Percentiles rank a stretch among this genome's conserved stretches.
These are phyloP conservation scores for Aspergillus transmontanensis DNA, from an alignment of 2,329 filamentous ascomycete species.

Conservation along the genomic window DNA sequence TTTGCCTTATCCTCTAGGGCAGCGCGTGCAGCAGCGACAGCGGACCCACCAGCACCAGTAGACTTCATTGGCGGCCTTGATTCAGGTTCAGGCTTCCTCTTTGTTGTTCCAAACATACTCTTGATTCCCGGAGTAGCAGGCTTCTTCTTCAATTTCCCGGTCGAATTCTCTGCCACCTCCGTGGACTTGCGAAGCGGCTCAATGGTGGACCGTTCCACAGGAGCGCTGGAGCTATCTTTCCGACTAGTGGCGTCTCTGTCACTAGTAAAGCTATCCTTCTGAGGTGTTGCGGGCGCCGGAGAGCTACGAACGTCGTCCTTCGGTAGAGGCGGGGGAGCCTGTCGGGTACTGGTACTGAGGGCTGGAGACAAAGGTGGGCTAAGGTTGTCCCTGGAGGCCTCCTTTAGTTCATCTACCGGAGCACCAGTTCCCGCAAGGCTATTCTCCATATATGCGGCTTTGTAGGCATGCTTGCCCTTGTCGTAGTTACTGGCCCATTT, in stretches of 20 bases:
- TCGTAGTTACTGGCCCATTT: slow-evolving; percentile 97
- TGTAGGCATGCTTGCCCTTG: slow-evolving; percentile 86
- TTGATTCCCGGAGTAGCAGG: slow-evolving; percentile 45
- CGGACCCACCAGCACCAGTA: slow-evolving; percentile 35
- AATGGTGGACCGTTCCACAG: slow-evolving; percentile 22
- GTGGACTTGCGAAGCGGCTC: slow-evolving; percentile 37
- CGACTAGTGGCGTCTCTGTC: slow-evolving; percentile 13
- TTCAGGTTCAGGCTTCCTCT: slow-evolving; percentile 38
- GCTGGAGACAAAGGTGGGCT: slow-evolving; percentile 24
- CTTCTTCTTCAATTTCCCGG: slow-evolving; percentile 50
- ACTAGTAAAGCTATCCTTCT: slow-evolving; percentile 24
- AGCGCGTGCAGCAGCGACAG: slow-evolving; percentile 47
- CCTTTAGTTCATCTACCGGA: slow-evolving; percentile 48
- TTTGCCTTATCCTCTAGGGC: slow-evolving; percentile 44
- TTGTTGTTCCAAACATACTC: slow-evolving; percentile 46
- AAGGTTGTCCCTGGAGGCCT: slow-evolving; percentile 38
- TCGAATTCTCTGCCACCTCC: slow-evolving; percentile 33
- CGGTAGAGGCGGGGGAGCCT: slow-evolving; percentile 34
- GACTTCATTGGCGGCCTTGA: slow-evolving; percentile 34
- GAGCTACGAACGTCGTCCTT: slow-evolving; percentile 33
- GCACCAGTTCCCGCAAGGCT: slow-evolving; percentile 69
- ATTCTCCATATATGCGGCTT: slow-evolving; percentile 82
- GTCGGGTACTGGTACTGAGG: slow-evolving; percentile 30
- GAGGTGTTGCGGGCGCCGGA: slow-evolving; percentile 28
- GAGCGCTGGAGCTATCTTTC: slow-evolving; percentile 22